Evolutionary conservation across 2,329 filamentous ascomycete species (phyloP).

Genomic region (Fusarium brevicatenulatum): DNA sequence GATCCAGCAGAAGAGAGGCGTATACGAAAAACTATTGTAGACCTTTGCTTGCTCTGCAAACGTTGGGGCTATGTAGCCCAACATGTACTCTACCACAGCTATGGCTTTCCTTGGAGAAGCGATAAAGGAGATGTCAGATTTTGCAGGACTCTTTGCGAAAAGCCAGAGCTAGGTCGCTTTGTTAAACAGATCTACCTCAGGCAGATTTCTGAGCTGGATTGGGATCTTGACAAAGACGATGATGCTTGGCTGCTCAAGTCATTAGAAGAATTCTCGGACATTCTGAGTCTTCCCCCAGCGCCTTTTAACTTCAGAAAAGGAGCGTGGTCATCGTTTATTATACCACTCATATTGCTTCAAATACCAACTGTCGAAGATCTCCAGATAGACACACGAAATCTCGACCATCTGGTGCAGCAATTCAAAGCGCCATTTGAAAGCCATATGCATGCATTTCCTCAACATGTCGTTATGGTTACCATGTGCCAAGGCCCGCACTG

Average conservation of each 20-base stretch:
- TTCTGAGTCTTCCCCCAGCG: background rate
- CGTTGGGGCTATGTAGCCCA: background rate
- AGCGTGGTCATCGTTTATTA: background rate
- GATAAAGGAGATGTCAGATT: no score
- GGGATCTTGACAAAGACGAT: background rate
- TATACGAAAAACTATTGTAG: no score
- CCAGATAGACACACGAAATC: no score
- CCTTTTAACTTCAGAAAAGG: background rate
- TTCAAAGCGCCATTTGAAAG: background rate
- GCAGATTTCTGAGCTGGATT: background rate
- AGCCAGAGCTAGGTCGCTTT: background rate
- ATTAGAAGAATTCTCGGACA: accelerated
- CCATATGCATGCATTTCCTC: background rate
- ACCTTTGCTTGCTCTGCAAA: background rate
- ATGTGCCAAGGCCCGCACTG: background rate
- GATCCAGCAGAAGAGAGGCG: no score
- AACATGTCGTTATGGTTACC: background rate
- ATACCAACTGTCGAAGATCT: no score
- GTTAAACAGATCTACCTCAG: no score
- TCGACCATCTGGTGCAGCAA: background rate
- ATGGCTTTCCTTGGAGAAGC: no score
- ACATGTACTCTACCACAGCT: background rate
- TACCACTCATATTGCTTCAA: background rate
- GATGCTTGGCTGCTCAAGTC: background rate
- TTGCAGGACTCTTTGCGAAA: constrained; percentile 2